Base-by-base conservation (phyloP, 768 basidiomycete species). In the Russula abietina region DNA sequence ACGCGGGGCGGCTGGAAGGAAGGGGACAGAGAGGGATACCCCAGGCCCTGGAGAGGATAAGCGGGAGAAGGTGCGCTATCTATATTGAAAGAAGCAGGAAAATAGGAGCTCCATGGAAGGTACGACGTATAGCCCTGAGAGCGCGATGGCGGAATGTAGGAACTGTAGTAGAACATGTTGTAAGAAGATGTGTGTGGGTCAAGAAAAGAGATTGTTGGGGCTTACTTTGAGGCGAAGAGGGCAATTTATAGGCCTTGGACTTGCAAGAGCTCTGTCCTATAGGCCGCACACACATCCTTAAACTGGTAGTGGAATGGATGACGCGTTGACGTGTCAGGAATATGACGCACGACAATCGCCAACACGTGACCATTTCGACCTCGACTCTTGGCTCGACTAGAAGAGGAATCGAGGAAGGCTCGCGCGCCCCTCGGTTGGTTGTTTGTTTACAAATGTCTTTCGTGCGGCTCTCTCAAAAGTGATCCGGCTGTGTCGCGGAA, bases 281-380 rank as follows among this genome's bases (percentile, higher is more conserved):
- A n/a, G n/a, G 59, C 53, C 58, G 32, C 58, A 22, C 59, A 16
- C 62, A 58, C 62, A 58, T 64, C 62, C n/a, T n/a, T n/a, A n/a
- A n/a, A n/a, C n/a, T n/a, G n/a, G n/a, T n/a, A n/a, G n/a, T n/a
- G n/a, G n/a, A n/a, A n/a, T n/a, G n/a, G n/a, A n/a, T n/a, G n/a
- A n/a, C n/a, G n/a, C n/a, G n/a, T n/a, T n/a, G n/a, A n/a, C n/a
- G n/a, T n/a, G n/a, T n/a, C n/a, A n/a, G n/a, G n/a, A n/a, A n/a
- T n/a, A n/a, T n/a, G n/a, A n/a, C n/a, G n/a, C n/a, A n/a, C n/a
- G n/a, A n/a, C n/a, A n/a, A n/a, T n/a, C n/a, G n/a, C n/a, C n/a
- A 30, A 30, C 28, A 30, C 28, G 28, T 30, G 28, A 30, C 28
- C 28, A 30, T 30, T 30, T 30, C 28, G 28, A n/a, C n/a, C n/a